These are phyloP conservation scores for Poa annua DNA, from an alignment of 176 grass and related monocot genomes.

Conservation along the genomic window DNA sequence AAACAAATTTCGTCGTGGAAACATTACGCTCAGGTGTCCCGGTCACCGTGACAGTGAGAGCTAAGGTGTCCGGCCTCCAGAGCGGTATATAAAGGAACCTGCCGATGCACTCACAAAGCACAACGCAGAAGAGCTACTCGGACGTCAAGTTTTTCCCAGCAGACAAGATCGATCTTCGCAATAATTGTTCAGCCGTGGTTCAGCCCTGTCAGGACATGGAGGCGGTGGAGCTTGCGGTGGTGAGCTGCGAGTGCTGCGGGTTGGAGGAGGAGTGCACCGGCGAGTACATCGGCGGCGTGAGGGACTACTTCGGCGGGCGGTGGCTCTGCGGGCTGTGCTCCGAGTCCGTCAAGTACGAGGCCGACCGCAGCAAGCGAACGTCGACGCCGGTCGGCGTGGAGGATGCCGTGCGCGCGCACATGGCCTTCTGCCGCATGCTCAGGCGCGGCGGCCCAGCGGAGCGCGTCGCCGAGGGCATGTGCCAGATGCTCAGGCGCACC, in stretches of 20 bases:
- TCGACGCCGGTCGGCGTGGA: slow-evolving; percentile 21
- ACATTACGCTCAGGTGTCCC: slow-evolving; percentile 18
- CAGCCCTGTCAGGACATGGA: slow-evolving; percentile 23
- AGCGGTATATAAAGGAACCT: slow-evolving; percentile 24
- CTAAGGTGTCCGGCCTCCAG: not conserved
- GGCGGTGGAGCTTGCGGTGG: slow-evolving; percentile 57
- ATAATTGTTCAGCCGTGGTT: too few relatives aligned
- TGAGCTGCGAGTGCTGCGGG: slow-evolving; percentile 78
- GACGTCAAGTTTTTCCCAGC: too few relatives aligned
- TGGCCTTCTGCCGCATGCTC: slow-evolving; percentile 74
- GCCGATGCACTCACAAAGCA: not conserved
- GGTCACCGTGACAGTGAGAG: slow-evolving; percentile 28
- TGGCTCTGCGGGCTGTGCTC: slow-evolving; percentile 91
- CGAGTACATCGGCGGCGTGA: slow-evolving; percentile 72
- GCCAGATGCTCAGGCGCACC: slow-evolving; percentile 65
- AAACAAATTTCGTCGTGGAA: slow-evolving; percentile 30
- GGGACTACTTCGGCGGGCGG: slow-evolving; percentile 64
- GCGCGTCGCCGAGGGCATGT: slow-evolving; percentile 81
- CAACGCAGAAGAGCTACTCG: too few relatives aligned
- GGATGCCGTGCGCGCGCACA: slow-evolving; percentile 73
- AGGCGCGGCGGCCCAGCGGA: slow-evolving; percentile 52
- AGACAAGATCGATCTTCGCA: too few relatives aligned
- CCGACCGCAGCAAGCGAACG: too few relatives aligned
- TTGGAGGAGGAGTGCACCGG: slow-evolving; percentile 76
- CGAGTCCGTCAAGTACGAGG: slow-evolving; percentile 71